phyloP scores from a whole-genome alignment of 257 asterid species.

The Rehmannia glutinosa region DNA sequence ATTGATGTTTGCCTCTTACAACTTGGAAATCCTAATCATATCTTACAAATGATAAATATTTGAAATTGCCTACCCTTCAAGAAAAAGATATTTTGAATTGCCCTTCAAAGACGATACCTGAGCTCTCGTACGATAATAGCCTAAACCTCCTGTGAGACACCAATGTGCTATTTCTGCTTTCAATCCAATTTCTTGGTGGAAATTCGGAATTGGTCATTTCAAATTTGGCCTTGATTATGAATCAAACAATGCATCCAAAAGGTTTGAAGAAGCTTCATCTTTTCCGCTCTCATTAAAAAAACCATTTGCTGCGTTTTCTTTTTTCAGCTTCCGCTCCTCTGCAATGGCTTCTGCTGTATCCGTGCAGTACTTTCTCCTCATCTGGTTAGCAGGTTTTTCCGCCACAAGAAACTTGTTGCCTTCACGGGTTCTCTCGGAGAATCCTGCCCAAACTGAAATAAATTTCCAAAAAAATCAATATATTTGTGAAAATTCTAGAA shows the following conservation, averaged over 20 bases:
- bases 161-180: too few species aligned
- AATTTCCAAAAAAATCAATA: not conserved
- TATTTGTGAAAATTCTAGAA: not conserved
- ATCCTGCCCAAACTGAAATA: constrained; percentile 92
- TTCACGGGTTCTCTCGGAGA: constrained; percentile 89
- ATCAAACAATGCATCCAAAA: constrained; percentile 63
- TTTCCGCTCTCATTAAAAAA: constrained; percentile 48
- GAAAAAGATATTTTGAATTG: too few species aligned
- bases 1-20: too few species aligned
- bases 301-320: constrained; percentile 49
- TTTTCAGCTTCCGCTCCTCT: constrained; percentile 74
- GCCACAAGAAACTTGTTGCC: constrained; percentile 88
- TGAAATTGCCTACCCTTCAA: not conserved
- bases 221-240: constrained; percentile 24
- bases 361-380: constrained; percentile 41
- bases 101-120: too few species aligned
- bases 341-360: constrained; percentile 73
- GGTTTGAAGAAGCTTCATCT: constrained; percentile 62
- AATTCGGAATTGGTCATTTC: too few species aligned
- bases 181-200: too few species aligned
- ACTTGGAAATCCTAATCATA: not conserved
- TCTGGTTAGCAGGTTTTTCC: constrained; percentile 60
- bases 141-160: too few species aligned
- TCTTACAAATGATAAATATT: not conserved
- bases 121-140: too few species aligned